Evolutionary conservation across 805 yeast species (phyloP).

Genomic region (Candida xiaguanensis): DNA sequence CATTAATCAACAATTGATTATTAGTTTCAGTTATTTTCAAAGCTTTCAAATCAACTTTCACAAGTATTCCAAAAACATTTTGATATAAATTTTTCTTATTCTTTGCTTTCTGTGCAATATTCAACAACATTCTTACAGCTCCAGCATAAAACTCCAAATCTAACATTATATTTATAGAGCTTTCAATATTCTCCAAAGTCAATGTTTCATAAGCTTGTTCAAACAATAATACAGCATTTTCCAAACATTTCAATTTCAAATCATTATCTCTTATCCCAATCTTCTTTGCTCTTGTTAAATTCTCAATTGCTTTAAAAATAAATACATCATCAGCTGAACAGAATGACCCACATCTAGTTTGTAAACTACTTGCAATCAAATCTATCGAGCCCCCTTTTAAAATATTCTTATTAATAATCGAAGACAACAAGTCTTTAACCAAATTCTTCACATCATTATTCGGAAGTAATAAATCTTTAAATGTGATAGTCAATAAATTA

Average conservation of each 20-base stretch:
- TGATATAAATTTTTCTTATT: slow-evolving; percentile 49
- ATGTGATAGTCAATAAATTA: slow-evolving; percentile 62
- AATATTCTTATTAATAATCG: slow-evolving; percentile 84
- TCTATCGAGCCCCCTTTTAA: slow-evolving; percentile 92
- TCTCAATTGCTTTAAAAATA: slow-evolving; percentile 91
- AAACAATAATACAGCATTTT: slow-evolving; percentile 70
- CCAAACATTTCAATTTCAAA: slow-evolving; percentile 57
- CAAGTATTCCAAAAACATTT: slow-evolving; percentile 70
- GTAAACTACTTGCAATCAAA: slow-evolving; percentile 78
- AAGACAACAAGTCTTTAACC: slow-evolving; percentile 81
- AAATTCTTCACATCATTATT: slow-evolving; percentile 56
- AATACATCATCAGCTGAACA: slow-evolving; percentile 92
- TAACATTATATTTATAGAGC: slow-evolving; percentile 74
- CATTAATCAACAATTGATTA: slow-evolving; percentile 42
- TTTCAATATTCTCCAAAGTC: slow-evolving; percentile 74
- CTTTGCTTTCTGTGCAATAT: slow-evolving; percentile 57
- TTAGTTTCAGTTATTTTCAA: slow-evolving; percentile 38
- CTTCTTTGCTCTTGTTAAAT: slow-evolving; percentile 79
- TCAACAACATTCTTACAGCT: slow-evolving; percentile 77
- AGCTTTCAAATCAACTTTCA: slow-evolving; percentile 65
- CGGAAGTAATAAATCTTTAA: slow-evolving; percentile 76
- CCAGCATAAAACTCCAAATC: slow-evolving; percentile 78
- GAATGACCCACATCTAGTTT: slow-evolving; percentile 90
- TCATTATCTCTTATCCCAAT: slow-evolving; percentile 72
- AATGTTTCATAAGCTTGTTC: slow-evolving; percentile 77